Base-by-base conservation (phyloP, 1,284 basidiomycete genomes). In the Fomitopsis schrenkii region DNA sequence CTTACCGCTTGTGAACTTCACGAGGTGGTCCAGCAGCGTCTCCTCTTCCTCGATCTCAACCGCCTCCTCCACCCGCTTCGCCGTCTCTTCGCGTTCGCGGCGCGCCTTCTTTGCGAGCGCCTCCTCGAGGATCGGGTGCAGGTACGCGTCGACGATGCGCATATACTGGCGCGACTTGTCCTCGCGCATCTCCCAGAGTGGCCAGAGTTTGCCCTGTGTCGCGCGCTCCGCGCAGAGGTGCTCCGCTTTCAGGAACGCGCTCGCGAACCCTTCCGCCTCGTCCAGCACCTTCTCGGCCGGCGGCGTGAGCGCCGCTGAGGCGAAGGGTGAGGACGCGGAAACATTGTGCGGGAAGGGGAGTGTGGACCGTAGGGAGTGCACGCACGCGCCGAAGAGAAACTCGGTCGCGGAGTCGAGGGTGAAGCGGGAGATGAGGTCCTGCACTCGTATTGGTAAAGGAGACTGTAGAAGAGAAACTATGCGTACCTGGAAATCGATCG, bases 81-180 rank as follows among this genome's bases (percentile, higher is more conserved):
- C 61, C 38, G 65, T 64, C 8, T 26, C 64, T 10, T 55, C 55
- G 28, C 14, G 62, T 71, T 33, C 48, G 12, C 46, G n/a, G 22
- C 67, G 68, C 53, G 64, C 61, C 3, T 65, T 62, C 61, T 73
- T 77, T 50, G 57, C 61, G 48, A 79, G 63, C 26, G 76, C 77
- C 6, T 73, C 73, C 22, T 69, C 59, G 30, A 83, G 63, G 35
- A 84, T 77, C 0, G 80, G 80, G 15, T 78, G 72, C 22, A 79
- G 69, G 57, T 71, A 78, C 6, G 61, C 63, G 50, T 73, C 61
- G n/a, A 77, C 73, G 33, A 76, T 66, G 17, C 62, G 55, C 72
- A 77, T 77, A 15, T 69, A 56, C 48, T 70, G 66, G 61, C 65
- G 64, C 35, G 74, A 65, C 15, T 64, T 67, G 66, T 79, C 74